Evolutionary conservation across 768 basidiomycete species (phyloP).

Genomic region (Strobilomyces echinocephalus): DNA sequence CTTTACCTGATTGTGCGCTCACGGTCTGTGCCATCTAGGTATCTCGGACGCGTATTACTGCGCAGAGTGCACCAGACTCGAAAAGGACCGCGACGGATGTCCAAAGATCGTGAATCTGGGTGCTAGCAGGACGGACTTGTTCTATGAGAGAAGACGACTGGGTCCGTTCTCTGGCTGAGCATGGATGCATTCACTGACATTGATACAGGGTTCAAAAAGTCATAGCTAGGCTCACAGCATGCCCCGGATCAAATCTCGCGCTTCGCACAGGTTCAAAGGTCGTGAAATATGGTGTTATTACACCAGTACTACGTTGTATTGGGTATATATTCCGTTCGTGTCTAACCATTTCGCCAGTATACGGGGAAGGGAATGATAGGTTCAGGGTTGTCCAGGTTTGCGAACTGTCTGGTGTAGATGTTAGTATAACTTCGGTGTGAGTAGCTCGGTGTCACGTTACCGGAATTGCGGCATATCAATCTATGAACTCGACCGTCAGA

Average conservation of each 20-base stretch:
- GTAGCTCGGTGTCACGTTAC: slow-evolving; percentile 35
- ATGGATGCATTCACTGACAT: not conserved
- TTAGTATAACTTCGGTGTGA: slow-evolving; percentile 6
- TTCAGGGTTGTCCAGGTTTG: slow-evolving; percentile 55
- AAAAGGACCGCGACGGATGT: slow-evolving; percentile 97
- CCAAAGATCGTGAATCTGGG: slow-evolving; percentile 98
- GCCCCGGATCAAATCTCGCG: not conserved
- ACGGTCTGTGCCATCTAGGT: slow-evolving; percentile 42
- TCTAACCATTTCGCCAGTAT: slow-evolving; percentile 37
- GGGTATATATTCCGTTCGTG: slow-evolving; percentile 2
- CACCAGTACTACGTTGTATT: not conserved
- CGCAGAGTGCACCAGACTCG: slow-evolving; percentile 92
- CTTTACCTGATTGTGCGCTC: not conserved
- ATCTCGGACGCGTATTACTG: slow-evolving; percentile 99
- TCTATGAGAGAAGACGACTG: slow-evolving; percentile 84
- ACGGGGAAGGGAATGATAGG: slow-evolving; percentile 63
- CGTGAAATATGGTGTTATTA: not conserved
- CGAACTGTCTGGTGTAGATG: slow-evolving; percentile 39
- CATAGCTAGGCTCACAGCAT: slow-evolving; percentile 15
- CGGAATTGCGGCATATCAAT: slow-evolving; percentile 72
- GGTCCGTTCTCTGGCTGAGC: slow-evolving; percentile 40
- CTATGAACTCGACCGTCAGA: slow-evolving; percentile 30
- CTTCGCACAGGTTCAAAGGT: not conserved
- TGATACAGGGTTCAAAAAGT: slow-evolving; percentile 30
- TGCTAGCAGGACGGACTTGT: slow-evolving; percentile 85